These are phyloP conservation scores for Nitzschia sp. DNA, from an alignment of 108 stramenopile genomes.

Conservation along the genomic window DNA sequence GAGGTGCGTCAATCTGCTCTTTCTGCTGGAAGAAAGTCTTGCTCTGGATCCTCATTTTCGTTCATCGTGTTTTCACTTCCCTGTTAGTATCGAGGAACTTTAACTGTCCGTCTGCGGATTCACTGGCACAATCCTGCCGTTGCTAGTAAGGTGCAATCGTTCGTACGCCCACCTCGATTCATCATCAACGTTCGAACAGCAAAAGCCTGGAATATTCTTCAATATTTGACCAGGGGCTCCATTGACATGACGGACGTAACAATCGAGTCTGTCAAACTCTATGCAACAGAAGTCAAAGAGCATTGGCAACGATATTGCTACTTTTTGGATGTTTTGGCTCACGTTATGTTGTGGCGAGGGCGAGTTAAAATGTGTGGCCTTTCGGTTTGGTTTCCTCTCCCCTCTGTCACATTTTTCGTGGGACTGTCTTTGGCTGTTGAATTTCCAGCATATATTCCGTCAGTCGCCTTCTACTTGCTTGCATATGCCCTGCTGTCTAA, in stretches of 20 bases:
- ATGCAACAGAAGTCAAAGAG: conserved; percentile 32
- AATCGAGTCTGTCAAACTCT: conserved; percentile 36
- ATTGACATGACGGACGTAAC: conserved; percentile 43
- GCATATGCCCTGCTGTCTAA: conserved; percentile 37
- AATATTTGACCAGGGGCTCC: conserved; percentile 53
- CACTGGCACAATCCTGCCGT: conserved; percentile 35
- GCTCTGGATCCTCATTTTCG: too few relatives aligned
- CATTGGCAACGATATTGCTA: conserved; percentile 36
- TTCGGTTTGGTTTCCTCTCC: conserved; percentile 50
- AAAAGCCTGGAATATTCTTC: conserved; percentile 34
- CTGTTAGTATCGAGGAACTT: conserved; percentile 19
- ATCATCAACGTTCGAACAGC: conserved; percentile 28
- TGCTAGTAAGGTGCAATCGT: conserved; percentile 19
- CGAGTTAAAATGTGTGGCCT: conserved; percentile 1
- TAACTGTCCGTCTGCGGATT: conserved; percentile 42
- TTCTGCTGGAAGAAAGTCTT: too few relatives aligned
- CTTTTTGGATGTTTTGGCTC: conserved; percentile 40
- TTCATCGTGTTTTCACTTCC: background rate
- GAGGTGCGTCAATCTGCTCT: conserved; percentile 8
- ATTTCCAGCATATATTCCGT: conserved; percentile 26
- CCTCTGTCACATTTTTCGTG: conserved; percentile 37
- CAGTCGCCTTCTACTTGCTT: conserved; percentile 33
- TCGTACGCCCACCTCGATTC: conserved; percentile 23
- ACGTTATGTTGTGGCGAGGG: conserved; percentile 52
- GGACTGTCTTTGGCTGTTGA: conserved; percentile 27